Evolutionary conservation across 352 stramenopile species (phyloP), one percentile per base, ranked within the genome.

Genomic region (Phytophthora multivora): DNA sequence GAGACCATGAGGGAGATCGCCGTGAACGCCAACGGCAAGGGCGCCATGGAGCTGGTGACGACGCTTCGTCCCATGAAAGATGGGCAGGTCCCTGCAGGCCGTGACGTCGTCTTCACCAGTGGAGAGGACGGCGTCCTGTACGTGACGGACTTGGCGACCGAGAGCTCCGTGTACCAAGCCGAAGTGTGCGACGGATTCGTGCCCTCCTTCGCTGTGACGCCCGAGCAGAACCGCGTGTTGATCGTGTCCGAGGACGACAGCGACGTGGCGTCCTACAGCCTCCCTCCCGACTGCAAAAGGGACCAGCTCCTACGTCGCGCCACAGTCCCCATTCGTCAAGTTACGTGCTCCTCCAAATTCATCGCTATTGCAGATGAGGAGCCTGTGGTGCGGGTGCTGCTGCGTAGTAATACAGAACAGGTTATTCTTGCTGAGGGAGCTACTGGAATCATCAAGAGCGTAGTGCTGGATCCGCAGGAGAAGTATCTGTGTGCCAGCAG

Each of bases 111-210:
- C 33, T 73, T 86, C 58, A 93, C 86, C 2, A 90, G 72, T 48
- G 84, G 86, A 47, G 86, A 95, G 56, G 86, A 95, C 51, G 86
- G 86, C 55, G 73, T 90, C n/a, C 62, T 95, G 56, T 88, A 79
- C 67, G 74, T 93, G 31, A 89, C 86, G 11, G 80, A 95, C 59
- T 50, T 93, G 31, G 51, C 56, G 10, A 78, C 77, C 2, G 77
- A 92, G 54, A 62, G 57, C 12, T 63, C 66, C 47, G 56, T 90
- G 19, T 78, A 65, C n/a, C 64, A 90, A 41, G 41, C 64, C 5
- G 66, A 83, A 46, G 59, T 90, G 41, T 76, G 69, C 31, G 84
- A 95, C 35, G 84, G 82, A 15, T 69, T 79, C 25, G 73, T 92
- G 50, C 81, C 86, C 19, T 78, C 83, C n/a, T 77, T 91, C 19